Evolutionary conservation across 805 yeast species (phyloP), one percentile per base, ranked within the genome.

Genomic region (Tetrapisispora namnaoensis): DNA sequence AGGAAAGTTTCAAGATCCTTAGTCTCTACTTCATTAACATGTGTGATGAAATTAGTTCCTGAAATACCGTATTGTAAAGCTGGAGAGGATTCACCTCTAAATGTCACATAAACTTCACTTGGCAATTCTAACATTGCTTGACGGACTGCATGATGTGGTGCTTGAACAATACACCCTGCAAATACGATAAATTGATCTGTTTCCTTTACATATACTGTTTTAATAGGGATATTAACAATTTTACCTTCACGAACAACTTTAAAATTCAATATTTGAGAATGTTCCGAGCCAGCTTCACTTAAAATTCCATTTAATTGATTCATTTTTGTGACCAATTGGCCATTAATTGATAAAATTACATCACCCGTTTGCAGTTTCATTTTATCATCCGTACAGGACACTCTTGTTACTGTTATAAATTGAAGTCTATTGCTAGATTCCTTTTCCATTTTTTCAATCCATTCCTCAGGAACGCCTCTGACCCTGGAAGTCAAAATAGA

Each of bases 121-220:
- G 95, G 96, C 46, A 87, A 70, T 49, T 77, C 73, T 47, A 78
- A 78, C 77, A 86, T 82, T 37, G 85, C 80, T 68, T 89, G 96
- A 53, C 90, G 78, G 17, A 89, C 96, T 9, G 93, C 91, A 60
- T 85, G 95, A 65, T 88, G 96, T n/a, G 96, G 96, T 37, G 79
- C 76, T 61, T 90, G 97, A 34, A 90, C 65, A 6, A 83, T 68
- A 37, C 89, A 82, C 21, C 96, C 96, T 46, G 89, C 79, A 93
- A 95, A 90, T 44, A 77, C 72, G 9, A 86, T 82, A 37, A 87
- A 70, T 48, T 82, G 81, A 37, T 77, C 75, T 1, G 95, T 87
- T 37, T 74, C 73, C 28, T 73, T 70, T 3, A 89, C 75, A 20
- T 77, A 76, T 2, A 79, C 76, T 3, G 95, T 80, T 11, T 84